Conservation (phyloP, 257 asterid species). For the Striga asiatica region DNA sequence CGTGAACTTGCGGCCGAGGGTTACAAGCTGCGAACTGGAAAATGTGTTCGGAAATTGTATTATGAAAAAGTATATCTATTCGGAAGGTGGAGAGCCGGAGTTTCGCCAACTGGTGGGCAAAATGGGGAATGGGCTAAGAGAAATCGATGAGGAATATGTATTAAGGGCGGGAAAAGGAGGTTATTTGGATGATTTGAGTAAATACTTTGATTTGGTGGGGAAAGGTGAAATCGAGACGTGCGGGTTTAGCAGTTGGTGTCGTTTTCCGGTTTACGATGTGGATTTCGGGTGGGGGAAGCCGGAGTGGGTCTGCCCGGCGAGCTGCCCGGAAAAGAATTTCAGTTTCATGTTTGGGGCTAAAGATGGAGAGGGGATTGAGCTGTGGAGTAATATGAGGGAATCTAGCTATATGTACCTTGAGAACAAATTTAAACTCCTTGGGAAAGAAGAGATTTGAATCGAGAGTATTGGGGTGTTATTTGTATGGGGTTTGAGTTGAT, state of each 20-base stretch:
- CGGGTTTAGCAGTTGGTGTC: neutral
- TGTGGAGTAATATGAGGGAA: neutral
- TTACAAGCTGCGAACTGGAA: conserved; percentile 5
- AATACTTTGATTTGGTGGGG: neutral
- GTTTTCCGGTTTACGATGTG: conserved; percentile 4
- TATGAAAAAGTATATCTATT: neutral
- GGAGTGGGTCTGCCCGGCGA: neutral
- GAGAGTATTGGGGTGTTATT: too few relatives aligned
- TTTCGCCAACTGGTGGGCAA: neutral
- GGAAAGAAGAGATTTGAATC: too few relatives aligned
- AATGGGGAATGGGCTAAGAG: neutral
- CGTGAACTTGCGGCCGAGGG: conserved; percentile 23
- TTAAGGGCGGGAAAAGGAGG: neutral
- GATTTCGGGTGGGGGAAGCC: conserved; percentile 1
- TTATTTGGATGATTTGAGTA: neutral
- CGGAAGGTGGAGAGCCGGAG: neutral
- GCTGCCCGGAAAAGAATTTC: neutral
- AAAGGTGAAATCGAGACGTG: neutral
- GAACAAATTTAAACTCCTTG: neutral
- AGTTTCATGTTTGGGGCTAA: neutral
- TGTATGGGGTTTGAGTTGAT: too few relatives aligned
- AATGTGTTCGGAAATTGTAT: conserved; percentile 5
- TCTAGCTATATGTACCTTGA: neutral
- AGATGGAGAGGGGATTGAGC: neutral
- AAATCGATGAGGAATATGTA: neutral